Percentiles rank a stretch among this genome's conserved stretches.
Conservation (phyloP, 495 filamentous ascomycete genomes). For the Podospora appendiculata region DNA sequence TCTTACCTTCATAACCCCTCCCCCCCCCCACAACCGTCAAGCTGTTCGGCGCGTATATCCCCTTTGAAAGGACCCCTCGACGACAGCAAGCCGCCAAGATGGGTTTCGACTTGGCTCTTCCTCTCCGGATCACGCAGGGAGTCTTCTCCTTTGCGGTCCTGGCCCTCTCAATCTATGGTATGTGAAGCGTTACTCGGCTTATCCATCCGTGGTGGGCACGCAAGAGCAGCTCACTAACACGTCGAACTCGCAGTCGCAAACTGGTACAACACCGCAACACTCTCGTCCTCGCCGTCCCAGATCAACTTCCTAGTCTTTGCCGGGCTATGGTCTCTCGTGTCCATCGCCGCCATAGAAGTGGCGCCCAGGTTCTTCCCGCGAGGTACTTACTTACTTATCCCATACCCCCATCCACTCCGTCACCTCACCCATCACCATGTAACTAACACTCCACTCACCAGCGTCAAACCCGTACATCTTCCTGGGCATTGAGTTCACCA, state of each 20-base stretch:
- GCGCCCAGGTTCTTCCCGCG: conserved; percentile 45
- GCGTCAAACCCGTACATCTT: conserved; percentile 51
- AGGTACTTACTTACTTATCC: conserved; percentile 13
- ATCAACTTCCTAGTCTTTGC: conserved; percentile 70
- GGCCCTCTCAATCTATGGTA: conserved; percentile 64
- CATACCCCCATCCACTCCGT: too few species aligned
- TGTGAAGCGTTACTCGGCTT: conserved; percentile 14
- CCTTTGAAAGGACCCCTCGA: background rate
- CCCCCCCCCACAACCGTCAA: background rate
- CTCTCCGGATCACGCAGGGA: conserved; percentile 43
- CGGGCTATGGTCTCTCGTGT: conserved; percentile 57
- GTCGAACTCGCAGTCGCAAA: conserved; percentile 29
- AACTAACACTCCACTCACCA: conserved; percentile 11
- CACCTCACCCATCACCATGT: too few species aligned
- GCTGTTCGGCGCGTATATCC: background rate
- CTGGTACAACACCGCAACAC: conserved; percentile 43
- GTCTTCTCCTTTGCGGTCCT: conserved; percentile 61
- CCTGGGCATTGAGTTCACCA: conserved; percentile 54
- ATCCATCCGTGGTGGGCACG: background rate
- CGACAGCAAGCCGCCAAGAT: conserved; percentile 4
- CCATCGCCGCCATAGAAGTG: conserved; percentile 57
- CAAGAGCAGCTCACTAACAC: too few species aligned
- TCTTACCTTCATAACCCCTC: background rate
- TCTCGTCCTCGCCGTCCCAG: conserved; percentile 41
- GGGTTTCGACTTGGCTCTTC: conserved; percentile 15